Evolutionary conservation across 1,284 basidiomycete genomes (phyloP).

Genomic region (Xerocomus amazonicus): DNA sequence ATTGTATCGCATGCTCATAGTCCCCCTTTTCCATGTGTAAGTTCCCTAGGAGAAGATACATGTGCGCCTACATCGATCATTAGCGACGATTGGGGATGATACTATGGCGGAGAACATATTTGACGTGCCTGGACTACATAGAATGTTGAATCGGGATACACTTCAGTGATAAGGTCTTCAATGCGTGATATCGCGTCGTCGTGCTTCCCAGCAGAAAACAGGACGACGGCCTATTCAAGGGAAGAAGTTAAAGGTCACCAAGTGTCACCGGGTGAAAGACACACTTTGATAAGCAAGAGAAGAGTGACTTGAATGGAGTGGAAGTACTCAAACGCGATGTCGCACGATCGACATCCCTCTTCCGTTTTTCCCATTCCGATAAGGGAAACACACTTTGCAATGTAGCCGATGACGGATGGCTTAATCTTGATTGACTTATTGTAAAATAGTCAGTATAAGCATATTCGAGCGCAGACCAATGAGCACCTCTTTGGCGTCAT

Average conservation of each 20-base stretch:
- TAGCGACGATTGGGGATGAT: too few relatives aligned
- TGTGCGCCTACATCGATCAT: neutral
- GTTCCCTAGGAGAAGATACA: neutral
- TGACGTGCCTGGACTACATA: neutral
- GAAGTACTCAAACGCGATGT: neutral
- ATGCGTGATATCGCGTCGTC: constrained; percentile 2
- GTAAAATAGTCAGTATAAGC: neutral
- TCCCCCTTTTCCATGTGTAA: neutral
- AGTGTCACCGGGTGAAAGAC: too few relatives aligned
- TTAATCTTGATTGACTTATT: neutral
- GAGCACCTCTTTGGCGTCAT: constrained; percentile 1
- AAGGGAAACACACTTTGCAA: neutral
- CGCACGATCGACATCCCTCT: neutral
- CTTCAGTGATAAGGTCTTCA: neutral
- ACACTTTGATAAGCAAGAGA: neutral
- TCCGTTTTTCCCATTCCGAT: neutral
- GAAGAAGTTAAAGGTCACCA: neutral
- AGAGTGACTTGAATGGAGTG: neutral
- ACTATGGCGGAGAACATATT: too few relatives aligned
- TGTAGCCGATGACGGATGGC: neutral
- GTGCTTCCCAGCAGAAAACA: neutral
- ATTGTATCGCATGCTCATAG: neutral
- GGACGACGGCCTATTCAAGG: neutral
- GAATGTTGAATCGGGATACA: neutral
- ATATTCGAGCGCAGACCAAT: neutral